Percentiles rank a stretch among this genome's conserved stretches.
Conservation (phyloP, 441 rosid genomes). For the Syzygium malaccense region DNA sequence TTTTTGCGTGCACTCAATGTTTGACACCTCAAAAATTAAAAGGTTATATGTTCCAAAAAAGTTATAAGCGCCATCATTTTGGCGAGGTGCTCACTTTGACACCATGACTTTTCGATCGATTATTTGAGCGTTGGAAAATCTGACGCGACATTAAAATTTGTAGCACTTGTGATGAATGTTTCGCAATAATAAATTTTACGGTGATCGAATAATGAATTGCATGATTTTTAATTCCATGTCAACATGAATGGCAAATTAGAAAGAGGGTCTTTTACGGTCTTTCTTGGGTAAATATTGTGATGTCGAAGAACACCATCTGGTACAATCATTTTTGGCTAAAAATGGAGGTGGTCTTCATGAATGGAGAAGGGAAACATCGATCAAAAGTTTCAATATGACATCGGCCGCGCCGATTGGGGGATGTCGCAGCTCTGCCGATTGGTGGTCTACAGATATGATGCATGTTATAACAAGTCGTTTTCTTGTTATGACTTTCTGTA, state of each 20-base stretch:
- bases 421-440: background rate
- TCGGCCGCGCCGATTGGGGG: background rate
- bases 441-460: background rate
- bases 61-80: background rate
- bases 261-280: background rate
- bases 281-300: background rate
- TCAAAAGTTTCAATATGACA: background rate
- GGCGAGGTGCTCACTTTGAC: rapidly evolving
- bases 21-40: background rate
- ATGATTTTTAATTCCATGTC: background rate
- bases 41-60: background rate
- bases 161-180: background rate
- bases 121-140: background rate
- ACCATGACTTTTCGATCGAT: background rate
- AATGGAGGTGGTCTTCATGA: background rate
- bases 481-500: background rate
- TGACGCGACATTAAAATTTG: background rate
- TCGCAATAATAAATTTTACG: background rate
- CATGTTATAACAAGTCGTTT: background rate
- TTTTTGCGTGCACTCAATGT: background rate
- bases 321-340: background rate
- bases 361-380: background rate
- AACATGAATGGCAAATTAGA: background rate
- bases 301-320: background rate
- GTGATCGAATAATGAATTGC: background rate